Conservation (phyloP, 1,139 yeast genomes). For the Meyerozyma guilliermondii region DNA sequence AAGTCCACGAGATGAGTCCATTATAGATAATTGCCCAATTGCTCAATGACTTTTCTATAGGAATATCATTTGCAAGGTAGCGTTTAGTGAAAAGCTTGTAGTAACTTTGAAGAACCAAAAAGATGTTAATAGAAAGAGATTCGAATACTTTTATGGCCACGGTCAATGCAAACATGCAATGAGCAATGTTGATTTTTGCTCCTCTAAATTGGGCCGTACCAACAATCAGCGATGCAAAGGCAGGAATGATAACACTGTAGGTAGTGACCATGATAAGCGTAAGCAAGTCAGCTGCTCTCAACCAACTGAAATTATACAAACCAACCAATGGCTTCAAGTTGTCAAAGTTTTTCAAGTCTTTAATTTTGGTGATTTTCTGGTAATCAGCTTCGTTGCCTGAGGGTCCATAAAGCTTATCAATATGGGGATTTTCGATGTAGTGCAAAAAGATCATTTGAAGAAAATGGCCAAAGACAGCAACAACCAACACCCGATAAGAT, state of each 20-base stretch:
- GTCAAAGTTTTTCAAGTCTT: conserved; percentile 41
- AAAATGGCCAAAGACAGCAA: conserved; percentile 74
- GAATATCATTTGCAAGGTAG: conserved; percentile 62
- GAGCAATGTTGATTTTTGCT: conserved; percentile 8
- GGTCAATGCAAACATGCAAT: conserved; percentile 42
- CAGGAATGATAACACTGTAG: conserved; percentile 41
- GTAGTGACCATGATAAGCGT: conserved; percentile 46
- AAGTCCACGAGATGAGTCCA: conserved; percentile 40
- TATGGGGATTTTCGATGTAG: conserved; percentile 82
- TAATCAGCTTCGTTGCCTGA: conserved; percentile 35
- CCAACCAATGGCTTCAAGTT: conserved; percentile 60
- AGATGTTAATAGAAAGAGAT: conserved; percentile 45
- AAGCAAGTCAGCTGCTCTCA: conserved; percentile 62
- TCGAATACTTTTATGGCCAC: conserved; percentile 49
- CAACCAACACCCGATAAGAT: conserved; percentile 65
- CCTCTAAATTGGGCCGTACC: conserved; percentile 12
- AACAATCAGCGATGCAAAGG: conserved; percentile 26
- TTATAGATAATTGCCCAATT: conserved; percentile 78
- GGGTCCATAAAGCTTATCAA: conserved; percentile 70
- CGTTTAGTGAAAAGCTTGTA: conserved; percentile 63
- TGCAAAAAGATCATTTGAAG: conserved; percentile 75
- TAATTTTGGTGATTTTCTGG: conserved; percentile 32
- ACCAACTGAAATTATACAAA: conserved; percentile 58
- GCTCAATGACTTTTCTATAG: conserved; percentile 64
- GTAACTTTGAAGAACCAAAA: conserved; percentile 58